Evolutionary conservation across 805 yeast genomes (phyloP).

Genomic region (Zygoascus ofunaensis): DNA sequence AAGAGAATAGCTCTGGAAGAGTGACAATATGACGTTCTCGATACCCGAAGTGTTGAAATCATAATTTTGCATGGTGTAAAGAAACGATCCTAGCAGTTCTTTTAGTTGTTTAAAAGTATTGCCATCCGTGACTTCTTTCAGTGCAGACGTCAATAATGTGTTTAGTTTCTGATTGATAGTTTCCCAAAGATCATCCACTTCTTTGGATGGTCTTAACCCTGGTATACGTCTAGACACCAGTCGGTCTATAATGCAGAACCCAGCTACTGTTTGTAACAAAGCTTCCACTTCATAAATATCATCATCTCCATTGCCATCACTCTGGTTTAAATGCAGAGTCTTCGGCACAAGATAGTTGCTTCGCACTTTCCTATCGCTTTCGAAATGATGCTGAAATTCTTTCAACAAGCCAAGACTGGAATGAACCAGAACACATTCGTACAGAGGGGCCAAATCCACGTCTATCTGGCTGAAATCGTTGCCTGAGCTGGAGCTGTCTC

Average conservation of each 20-base stretch:
- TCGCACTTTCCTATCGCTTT: slow-evolving; percentile 61
- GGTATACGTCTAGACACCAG: slow-evolving; percentile 51
- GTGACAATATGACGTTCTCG: slow-evolving; percentile 48
- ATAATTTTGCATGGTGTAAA: slow-evolving; percentile 68
- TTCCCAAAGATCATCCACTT: slow-evolving; percentile 69
- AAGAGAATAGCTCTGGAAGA: slow-evolving; percentile 55
- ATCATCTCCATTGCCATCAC: slow-evolving; percentile 17
- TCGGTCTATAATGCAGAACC: slow-evolving; percentile 71
- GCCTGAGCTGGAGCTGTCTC: slow-evolving; percentile 47
- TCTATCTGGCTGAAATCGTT: slow-evolving; percentile 36
- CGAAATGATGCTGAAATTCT: slow-evolving; percentile 52
- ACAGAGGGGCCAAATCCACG: slow-evolving; percentile 62
- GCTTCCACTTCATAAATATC: slow-evolving; percentile 33
- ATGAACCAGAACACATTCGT: slow-evolving; percentile 76
- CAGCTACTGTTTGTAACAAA: slow-evolving; percentile 44
- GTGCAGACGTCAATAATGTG: slow-evolving; percentile 16
- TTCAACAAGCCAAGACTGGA: slow-evolving; percentile 59
- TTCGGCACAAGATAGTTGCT: slow-evolving; percentile 59
- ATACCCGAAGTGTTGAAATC: slow-evolving; percentile 51
- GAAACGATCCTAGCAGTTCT: slow-evolving; percentile 55
- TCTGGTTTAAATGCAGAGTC: slow-evolving; percentile 23
- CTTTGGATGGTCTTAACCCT: slow-evolving; percentile 51
- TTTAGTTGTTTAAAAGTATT: slow-evolving; percentile 43
- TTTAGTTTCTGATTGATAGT: slow-evolving; percentile 37
- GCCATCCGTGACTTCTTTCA: slow-evolving; percentile 33